Conservation (phyloP, 495 filamentous ascomycete genomes). For the Penicillium bialowiezense region DNA sequence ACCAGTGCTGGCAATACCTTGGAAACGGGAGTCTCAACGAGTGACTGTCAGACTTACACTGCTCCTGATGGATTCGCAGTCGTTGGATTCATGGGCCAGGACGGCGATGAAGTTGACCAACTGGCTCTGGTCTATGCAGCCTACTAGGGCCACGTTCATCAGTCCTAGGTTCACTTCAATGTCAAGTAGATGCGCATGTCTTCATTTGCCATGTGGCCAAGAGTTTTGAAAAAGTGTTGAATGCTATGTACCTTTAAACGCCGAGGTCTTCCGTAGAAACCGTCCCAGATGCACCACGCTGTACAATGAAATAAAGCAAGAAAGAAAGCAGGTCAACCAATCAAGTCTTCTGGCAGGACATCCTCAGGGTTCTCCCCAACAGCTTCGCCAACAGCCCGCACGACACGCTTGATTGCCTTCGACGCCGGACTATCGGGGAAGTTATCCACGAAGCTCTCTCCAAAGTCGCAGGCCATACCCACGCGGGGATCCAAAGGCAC, state of each 20-base stretch:
- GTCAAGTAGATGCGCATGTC: neutral
- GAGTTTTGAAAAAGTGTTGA: neutral
- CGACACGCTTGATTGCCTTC: conserved; percentile 70
- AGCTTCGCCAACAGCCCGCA: conserved; percentile 62
- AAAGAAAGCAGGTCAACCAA: conserved; percentile 15
- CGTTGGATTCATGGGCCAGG: conserved; percentile 56
- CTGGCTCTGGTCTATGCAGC: conserved; percentile 51
- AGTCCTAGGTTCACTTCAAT: neutral
- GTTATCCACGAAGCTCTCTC: conserved; percentile 93
- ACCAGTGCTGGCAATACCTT: conserved; percentile 52
- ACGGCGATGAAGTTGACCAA: conserved; percentile 58
- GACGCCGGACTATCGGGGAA: conserved; percentile 92
- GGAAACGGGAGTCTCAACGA: conserved; percentile 45
- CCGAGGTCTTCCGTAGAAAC: conserved; percentile 1
- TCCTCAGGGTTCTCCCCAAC: conserved; percentile 55
- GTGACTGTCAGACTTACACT: conserved; percentile 45
- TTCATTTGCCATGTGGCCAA: conserved; percentile 5
- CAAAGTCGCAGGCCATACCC: conserved; percentile 93
- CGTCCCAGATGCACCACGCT: conserved; percentile 20
- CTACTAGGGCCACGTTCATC: conserved; percentile 6
- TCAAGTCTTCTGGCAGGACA: conserved; percentile 37
- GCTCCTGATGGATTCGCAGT: conserved; percentile 55
- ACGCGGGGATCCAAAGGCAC: conserved; percentile 95
- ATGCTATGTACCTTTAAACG: conserved; percentile 15
- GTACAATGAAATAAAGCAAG: conserved; percentile 1